Evolutionary conservation across 495 filamentous ascomycete genomes (phyloP), one percentile per base, ranked within the genome.

Genomic region (Lasiosphaeriaceae sp.): DNA sequence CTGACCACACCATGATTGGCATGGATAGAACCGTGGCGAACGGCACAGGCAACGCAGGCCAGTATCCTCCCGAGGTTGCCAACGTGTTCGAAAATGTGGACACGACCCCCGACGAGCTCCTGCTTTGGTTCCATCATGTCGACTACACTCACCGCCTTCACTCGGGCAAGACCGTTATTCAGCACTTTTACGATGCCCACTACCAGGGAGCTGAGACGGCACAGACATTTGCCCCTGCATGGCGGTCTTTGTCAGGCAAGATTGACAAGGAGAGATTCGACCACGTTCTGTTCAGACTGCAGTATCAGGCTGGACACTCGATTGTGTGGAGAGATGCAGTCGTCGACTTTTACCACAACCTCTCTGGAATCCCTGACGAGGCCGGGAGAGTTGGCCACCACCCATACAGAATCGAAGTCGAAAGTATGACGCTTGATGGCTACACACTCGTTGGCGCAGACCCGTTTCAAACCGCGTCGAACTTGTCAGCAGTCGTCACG

Each of bases 121-220:
- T 89, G 0, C 71, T 90, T 6, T 90, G 86, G 87, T 90, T 90
- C 72, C 87, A 90, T 64, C 87, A 90, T 64, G 86, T 90, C 0
- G 75, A 77, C 19, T 90, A 87, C 60, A 89, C 84, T 0, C 80
- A 87, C 41, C 69, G 64, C 17, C 80, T 90, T 19, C 35, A 19
- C 14, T 83, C 76, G 6, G 84, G 85, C 8, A 82, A 86, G 67
- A 86, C 85, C 0, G 85, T 90, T 1, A 89, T 90, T 50, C 86
- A 90, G 67, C 84, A 90, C 65, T 88, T 90, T 64, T 90, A 89
- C 63, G 82, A 90, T 59, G 82, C 83, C 26, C 76, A 90, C 67
- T 88, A 90, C 68, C 70, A 58, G 16, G 86, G 87, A 16, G 79
- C 81, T 19, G 78, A 72, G 20, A 80, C 76, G 2, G 87, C 80